Evolutionary conservation across 352 stramenopile genomes (phyloP).

Genomic region (Pythium dissotocum): DNA sequence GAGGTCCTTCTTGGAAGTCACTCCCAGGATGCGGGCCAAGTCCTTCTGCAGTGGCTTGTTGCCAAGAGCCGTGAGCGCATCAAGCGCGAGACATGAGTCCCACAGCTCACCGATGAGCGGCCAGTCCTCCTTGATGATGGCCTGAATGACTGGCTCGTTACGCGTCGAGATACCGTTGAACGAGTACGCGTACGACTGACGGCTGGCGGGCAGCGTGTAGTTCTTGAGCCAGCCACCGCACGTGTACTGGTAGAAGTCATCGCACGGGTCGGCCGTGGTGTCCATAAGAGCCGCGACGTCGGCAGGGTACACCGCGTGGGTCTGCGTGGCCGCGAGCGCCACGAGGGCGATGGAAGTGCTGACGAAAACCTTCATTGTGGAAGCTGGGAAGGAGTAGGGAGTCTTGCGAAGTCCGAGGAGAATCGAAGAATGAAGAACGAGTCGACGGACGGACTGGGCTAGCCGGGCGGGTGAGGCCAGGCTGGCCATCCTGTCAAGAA

Average conservation of each 20-base stretch:
- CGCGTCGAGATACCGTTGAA: constrained; percentile 26
- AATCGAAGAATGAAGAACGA: constrained; percentile 16
- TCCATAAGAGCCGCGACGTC: constrained; percentile 27
- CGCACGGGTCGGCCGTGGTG: constrained; percentile 25
- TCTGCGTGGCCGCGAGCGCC: constrained; percentile 2
- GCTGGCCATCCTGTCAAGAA: too few relatives aligned
- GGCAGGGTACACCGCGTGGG: constrained; percentile 14
- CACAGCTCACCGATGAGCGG: constrained; percentile 34
- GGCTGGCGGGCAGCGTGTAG: constrained; percentile 21
- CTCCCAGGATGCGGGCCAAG: constrained; percentile 1
- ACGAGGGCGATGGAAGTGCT: constrained; percentile 5
- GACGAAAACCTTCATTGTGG: constrained; percentile 15
- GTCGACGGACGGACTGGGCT: too few relatives aligned
- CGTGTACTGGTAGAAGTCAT: constrained; percentile 36
- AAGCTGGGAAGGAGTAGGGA: neutral
- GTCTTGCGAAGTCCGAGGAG: constrained; percentile 10
- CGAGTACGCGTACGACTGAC: constrained; percentile 16
- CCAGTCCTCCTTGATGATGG: constrained; percentile 32
- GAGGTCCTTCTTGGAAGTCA: constrained; percentile 21
- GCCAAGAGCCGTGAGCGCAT: constrained; percentile 6
- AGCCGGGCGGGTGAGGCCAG: too few relatives aligned
- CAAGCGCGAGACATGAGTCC: constrained; percentile 15
- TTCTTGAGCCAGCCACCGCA: constrained; percentile 34
- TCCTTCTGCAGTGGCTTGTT: constrained; percentile 18
- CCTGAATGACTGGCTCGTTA: constrained; percentile 24